Base-by-base conservation (phyloP, 2,329 filamentous ascomycete species). In the Aspergillus quadrilineatus region DNA sequence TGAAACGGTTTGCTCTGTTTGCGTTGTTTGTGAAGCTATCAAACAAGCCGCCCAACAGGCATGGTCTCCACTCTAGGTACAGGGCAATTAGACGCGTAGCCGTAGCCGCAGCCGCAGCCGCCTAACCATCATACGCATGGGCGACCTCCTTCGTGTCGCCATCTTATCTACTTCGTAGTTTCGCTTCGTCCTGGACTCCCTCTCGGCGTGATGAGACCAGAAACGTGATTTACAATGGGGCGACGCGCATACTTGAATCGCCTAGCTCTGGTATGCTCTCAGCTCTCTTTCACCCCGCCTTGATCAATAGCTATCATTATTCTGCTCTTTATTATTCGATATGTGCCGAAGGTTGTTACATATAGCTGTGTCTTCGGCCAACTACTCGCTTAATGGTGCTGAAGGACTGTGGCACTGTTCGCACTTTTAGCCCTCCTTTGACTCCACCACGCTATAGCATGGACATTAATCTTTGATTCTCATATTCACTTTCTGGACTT, bases 221-320 rank as follows among this genome's bases (percentile, higher is more conserved):
- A 50, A 41, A 39, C 22, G 15, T 30, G 30, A 49, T 41, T 42
- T 12, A 58, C 60, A 46, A 77, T 79, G 77, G 77, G 76, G 58
- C 72, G 76, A 63, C 75, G 75, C 59, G 73, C 75, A 59, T 77
- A 77, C 65, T 64, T 77, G 64, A 75, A 73, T 57, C 67, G 76
- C 59, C 70, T 79, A 55, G 77, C 75, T 64, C 62, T 79, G 75
- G 76, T 78, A 77, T 67, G 75, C 61, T 60, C 39, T 56, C 50
- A 46, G 43, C 59, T 55, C 22, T 48, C 30, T 46, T 41, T 42
- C 22, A 10, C 15, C 41, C n/a, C 14, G 22, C 22, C 22, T 22
- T 22, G 17, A 17, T 17, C 17, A 22, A 22, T 22, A n/a, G 26
- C 8, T 15, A 28, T 17, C 29, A 6, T 2, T 43, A 45, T 30